phyloP scores from a whole-genome alignment of 805 yeast species.

The Candida taoyuanica region DNA sequence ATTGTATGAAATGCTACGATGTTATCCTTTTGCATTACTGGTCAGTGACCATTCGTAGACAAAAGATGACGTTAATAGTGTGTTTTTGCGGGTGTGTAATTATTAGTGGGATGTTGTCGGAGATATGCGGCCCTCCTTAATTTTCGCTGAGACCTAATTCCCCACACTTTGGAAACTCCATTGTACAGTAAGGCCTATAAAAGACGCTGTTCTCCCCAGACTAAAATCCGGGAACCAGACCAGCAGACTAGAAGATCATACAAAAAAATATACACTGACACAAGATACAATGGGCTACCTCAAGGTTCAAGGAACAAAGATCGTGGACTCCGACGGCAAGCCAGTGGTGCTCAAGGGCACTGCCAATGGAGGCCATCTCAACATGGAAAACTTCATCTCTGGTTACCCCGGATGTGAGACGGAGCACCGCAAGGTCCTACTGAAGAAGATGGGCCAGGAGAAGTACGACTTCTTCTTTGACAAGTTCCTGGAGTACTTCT shows the following conservation, averaged over 20 bases:
- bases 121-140: not conserved
- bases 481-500: conserved; percentile 48
- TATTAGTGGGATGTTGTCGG: no score
- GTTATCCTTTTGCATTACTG: not conserved
- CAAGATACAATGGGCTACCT: conserved; percentile 25
- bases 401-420: conserved; percentile 51
- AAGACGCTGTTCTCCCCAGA: no score
- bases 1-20: not conserved
- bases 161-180: not conserved
- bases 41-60: no score
- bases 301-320: conserved; percentile 41
- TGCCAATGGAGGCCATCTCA: conserved; percentile 46
- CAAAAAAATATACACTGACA: not conserved
- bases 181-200: no score
- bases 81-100: no score
- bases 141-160: not conserved
- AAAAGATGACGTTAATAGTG: no score
- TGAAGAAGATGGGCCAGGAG: conserved; percentile 38
- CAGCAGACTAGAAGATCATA: no score
- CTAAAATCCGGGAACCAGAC: no score
- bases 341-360: conserved; percentile 42
- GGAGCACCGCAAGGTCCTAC: conserved; percentile 40
- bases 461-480: conserved; percentile 46
- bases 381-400: conserved; percentile 53
- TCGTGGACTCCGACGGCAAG: conserved; percentile 37